Conservation (phyloP, 305 asterid species). For the Plantago lanceolata region DNA sequence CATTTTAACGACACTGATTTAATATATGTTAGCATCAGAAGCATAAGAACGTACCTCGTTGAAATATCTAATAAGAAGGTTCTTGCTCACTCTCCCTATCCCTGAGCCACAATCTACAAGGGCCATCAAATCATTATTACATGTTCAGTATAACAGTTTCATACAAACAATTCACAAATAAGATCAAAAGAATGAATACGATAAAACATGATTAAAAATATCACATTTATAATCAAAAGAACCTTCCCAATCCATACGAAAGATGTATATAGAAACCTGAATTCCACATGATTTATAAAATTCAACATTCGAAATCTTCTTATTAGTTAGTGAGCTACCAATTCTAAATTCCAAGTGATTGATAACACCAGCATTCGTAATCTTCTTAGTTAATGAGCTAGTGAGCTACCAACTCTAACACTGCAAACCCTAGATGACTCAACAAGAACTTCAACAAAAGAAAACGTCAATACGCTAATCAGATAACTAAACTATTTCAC, state of each 20-base stretch:
- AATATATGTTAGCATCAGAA: not conserved
- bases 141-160: not conserved
- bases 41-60: conserved; percentile 49
- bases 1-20: not conserved
- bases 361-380: too few relatives aligned
- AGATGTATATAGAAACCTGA: not conserved
- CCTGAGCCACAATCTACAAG: conserved; percentile 94
- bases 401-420: too few relatives aligned
- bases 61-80: conserved; percentile 79
- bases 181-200: not conserved
- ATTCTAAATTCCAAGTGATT: too few relatives aligned
- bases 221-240: not conserved
- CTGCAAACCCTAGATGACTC: too few relatives aligned
- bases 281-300: too few relatives aligned
- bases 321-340: not conserved
- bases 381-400: too few relatives aligned
- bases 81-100: conserved; percentile 79
- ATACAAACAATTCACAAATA: not conserved
- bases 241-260: not conserved
- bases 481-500: not conserved
- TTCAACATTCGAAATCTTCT: too few relatives aligned
- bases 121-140: conserved; percentile 20
- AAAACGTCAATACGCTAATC: too few relatives aligned
- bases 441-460: too few relatives aligned
- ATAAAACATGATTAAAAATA: not conserved